Evolutionary conservation across 2,329 filamentous ascomycete genomes (phyloP).

Genomic region (Talaromyces sp.): DNA sequence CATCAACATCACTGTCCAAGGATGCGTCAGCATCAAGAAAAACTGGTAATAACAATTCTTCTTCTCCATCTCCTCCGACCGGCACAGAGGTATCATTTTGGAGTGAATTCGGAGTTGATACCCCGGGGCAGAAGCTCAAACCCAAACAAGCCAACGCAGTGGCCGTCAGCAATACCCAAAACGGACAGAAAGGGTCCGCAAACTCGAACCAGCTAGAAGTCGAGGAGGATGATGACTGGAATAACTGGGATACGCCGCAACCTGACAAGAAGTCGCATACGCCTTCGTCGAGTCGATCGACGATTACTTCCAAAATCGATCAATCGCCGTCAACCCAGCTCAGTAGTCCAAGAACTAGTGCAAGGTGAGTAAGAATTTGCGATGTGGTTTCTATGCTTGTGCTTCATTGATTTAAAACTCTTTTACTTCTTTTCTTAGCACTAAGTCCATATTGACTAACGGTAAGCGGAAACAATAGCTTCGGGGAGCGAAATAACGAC

Average conservation of each 20-base stretch:
- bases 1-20: constrained; percentile 29
- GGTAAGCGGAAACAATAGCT: constrained; percentile 26
- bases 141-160: constrained; percentile 20
- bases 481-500: constrained; percentile 35
- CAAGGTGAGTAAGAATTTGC: constrained; percentile 40
- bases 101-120: constrained; percentile 51
- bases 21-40: constrained; percentile 27
- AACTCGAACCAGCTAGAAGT: constrained; percentile 42
- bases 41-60: constrained; percentile 41
- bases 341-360: constrained; percentile 53
- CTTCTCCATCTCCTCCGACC: constrained; percentile 24
- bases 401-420: constrained; percentile 1
- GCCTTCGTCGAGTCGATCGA: constrained; percentile 47
- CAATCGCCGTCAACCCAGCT: constrained; percentile 43
- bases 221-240: constrained; percentile 51
- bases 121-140: constrained; percentile 41
- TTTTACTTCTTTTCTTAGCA: background rate
- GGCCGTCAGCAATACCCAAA: constrained; percentile 27
- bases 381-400: constrained; percentile 23
- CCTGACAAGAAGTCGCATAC: constrained; percentile 37
- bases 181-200: constrained; percentile 36
- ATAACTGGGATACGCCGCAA: constrained; percentile 53
- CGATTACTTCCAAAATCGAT: constrained; percentile 48
- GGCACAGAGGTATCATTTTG: constrained; percentile 48
- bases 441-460: constrained; percentile 24